Evolutionary conservation across 805 yeast genomes (phyloP).

Genomic region (Cyberlindnera meyerae): DNA sequence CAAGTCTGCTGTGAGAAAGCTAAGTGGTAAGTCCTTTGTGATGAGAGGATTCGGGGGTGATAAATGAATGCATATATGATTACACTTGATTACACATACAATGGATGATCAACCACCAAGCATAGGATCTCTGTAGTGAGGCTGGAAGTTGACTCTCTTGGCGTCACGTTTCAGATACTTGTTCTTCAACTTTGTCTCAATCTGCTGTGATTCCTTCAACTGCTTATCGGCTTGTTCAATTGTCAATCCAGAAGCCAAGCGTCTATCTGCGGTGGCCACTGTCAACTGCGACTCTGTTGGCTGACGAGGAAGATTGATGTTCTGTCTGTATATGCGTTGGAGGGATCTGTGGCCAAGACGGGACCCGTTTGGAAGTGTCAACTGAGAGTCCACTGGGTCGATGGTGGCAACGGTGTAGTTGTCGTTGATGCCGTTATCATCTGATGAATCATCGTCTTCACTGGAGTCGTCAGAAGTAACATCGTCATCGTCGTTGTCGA

Average conservation of each 20-base stretch:
- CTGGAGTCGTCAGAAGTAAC: slow-evolving; percentile 1
- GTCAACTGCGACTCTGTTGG: slow-evolving; percentile 66
- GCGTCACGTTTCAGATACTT: slow-evolving; percentile 45
- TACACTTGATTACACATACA: background rate
- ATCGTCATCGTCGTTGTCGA: slow-evolving; percentile 29
- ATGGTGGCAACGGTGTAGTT: slow-evolving; percentile 34
- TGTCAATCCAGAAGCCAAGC: slow-evolving; percentile 52
- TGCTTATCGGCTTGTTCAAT: slow-evolving; percentile 54
- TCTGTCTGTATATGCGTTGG: slow-evolving; percentile 67
- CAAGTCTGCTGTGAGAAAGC: slow-evolving; percentile 25
- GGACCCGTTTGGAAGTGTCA: slow-evolving; percentile 72
- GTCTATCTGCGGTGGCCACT: slow-evolving; percentile 69
- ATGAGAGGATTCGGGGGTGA: slow-evolving; percentile 27
- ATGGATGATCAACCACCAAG: slow-evolving; percentile 33
- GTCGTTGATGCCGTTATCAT: slow-evolving; percentile 27
- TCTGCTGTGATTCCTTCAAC: slow-evolving; percentile 38
- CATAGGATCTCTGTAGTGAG: slow-evolving; percentile 75
- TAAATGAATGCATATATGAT: no score
- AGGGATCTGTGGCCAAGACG: slow-evolving; percentile 79
- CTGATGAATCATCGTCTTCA: no score
- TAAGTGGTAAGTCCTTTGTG: slow-evolving; percentile 29
- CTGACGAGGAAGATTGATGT: slow-evolving; percentile 39
- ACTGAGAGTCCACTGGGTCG: slow-evolving; percentile 56
- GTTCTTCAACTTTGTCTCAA: slow-evolving; percentile 41
- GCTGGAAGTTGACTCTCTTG: slow-evolving; percentile 74